Evolutionary conservation across 352 stramenopile genomes (phyloP).

Genomic region (Phytophthora pisi): DNA sequence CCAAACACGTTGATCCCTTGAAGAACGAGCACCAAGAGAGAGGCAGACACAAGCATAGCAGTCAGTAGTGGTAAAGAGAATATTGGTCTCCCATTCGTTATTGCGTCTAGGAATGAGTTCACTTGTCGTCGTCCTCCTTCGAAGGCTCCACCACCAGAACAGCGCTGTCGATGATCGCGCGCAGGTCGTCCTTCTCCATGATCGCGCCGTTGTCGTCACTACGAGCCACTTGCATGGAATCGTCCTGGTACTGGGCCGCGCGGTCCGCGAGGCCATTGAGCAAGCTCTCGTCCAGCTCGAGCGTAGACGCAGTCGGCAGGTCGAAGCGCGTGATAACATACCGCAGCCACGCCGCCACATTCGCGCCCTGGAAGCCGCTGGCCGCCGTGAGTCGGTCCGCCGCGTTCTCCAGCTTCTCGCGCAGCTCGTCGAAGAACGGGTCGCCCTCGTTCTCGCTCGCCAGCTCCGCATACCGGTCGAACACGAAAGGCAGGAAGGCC

Average conservation of each 20-base stretch:
- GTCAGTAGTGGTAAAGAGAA: slow-evolving; percentile 3
- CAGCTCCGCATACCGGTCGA: slow-evolving; percentile 60
- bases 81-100: slow-evolving; percentile 19
- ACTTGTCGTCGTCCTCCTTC: slow-evolving; percentile 26
- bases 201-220: slow-evolving; percentile 41
- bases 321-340: slow-evolving; percentile 68
- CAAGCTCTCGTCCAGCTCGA: slow-evolving; percentile 65
- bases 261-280: slow-evolving; percentile 63
- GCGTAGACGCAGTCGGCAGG: slow-evolving; percentile 50
- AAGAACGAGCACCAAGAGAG: not conserved
- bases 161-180: slow-evolving; percentile 55
- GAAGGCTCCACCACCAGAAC: slow-evolving; percentile 35
- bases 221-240: slow-evolving; percentile 38
- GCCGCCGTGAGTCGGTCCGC: slow-evolving; percentile 51
- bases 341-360: slow-evolving; percentile 61
- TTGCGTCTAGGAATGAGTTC: slow-evolving; percentile 14
- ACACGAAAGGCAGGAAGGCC: slow-evolving; percentile 72
- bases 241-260: slow-evolving; percentile 56
- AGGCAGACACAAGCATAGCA: not conserved
- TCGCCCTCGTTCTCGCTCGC: slow-evolving; percentile 67
- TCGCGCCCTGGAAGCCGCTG: slow-evolving; percentile 60
- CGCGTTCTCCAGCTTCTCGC: slow-evolving; percentile 55
- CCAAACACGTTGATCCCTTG: slow-evolving; percentile 15
- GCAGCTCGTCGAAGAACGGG: slow-evolving; percentile 66
- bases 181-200: slow-evolving; percentile 69